phyloP scores from a whole-genome alignment of 176 grass and related monocot genomes.

The barley (Hordeum vulgare) region MorexV3_pseudomolecules_assembly NC_058523.1:410098303-410098802 shows the following conservation, averaged over 20 bases:
- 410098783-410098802: too few species aligned
- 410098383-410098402: not conserved
- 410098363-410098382: not conserved
- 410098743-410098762: too few species aligned
- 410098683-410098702: constrained; percentile 4
- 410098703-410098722: too few species aligned
- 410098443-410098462: not conserved
- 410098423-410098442: not conserved
- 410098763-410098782: too few species aligned
- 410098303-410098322: not conserved
- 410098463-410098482: not conserved
- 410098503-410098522: not conserved
- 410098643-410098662: not conserved
- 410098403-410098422: not conserved
- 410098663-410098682: not conserved
- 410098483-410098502: not conserved
- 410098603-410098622: not conserved
- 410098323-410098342: not conserved
- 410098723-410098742: too few species aligned
- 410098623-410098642: not conserved
- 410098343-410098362: not conserved
- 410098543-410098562: not conserved
- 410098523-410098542: not conserved
- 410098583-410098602: not conserved
- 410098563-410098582: not conserved